Base-by-base conservation (phyloP, 768 basidiomycete genomes). In the Agrocybe pediades region DNA sequence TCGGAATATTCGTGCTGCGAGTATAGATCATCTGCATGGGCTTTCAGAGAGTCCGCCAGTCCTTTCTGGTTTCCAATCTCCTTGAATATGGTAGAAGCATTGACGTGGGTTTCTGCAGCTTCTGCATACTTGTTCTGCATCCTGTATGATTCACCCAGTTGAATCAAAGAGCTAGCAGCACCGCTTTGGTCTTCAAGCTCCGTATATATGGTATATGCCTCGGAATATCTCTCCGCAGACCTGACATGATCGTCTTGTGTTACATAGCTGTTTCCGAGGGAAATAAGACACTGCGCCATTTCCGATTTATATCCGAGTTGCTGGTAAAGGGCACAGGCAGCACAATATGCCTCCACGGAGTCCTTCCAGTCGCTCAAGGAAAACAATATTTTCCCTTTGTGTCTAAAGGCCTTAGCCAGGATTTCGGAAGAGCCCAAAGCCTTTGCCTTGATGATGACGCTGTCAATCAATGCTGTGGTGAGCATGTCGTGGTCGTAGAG, bases 191-290 rank as follows among this genome's bases (percentile, higher is more conserved):
- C 11, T 5, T 30, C 17, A 19, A 47, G 13, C 8, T 45, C 30
- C 6, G 15, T 33, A 25, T 30, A 46, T 13, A 53, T 46, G 3
- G 6, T 33, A 53, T 53, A 26, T 53, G 51, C 51, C 36, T 30
- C 3, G 11, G n/a, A 21, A 21, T 45, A 8, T 9, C 23, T 44
- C 24, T 52, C n/a, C 15, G 16, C 19, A 21, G 51, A 42, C 19
- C 46, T 42, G 2, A 1, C 24, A 44, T 45, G 46, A 16, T 21
- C 7, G 21, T 17, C 20, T 33, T 45, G 30, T 23, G 30, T 44
- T 46, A 7, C 17, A 6, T 29, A 47, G 19, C 8, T 47, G 19
- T 19, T 29, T n/a, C 46, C 46, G 33, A 33, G 7, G n/a, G n/a
- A 7, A 9, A 20, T 47, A 26, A 47, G 26, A 8, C 27, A 16